Evolutionary conservation across 2,329 filamentous ascomycete genomes (phyloP), one percentile per base, ranked within the genome.

Genomic region (Diaporthe batatas): DNA sequence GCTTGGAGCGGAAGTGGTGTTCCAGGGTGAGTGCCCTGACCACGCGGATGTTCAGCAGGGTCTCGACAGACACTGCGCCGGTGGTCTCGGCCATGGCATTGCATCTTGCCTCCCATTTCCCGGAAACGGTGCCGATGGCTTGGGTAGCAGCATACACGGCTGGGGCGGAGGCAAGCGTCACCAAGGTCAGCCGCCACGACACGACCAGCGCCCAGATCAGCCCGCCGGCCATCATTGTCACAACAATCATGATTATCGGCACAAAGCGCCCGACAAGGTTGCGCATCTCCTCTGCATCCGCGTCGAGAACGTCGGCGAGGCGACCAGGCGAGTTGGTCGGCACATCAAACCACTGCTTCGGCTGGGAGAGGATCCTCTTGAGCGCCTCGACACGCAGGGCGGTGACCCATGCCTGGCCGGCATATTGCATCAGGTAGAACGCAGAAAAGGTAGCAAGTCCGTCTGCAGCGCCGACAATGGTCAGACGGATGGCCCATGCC

Each of bases 241-340:
- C 79, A 4, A 93, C 91, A 12, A 92, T 89, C 18, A 95, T 85
- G 0, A 92, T 81, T 69, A 93, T 90, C 1, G 93, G 92, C 0
- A 92, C 86, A 78, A 98, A 97, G 1, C 93, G 89, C 2, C 93
- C 93, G 0, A 97, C 86, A 0, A 98, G 84, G 76, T 94, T 95
- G 11, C 93, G 89, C 89, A 96, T 95, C 79, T 98, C 94, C 79
- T 98, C 95, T 0, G 92, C 93, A 77, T 94, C 93, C 21, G 92
- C 89, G 77, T 97, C 94, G 0, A 98, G 87, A 57, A 89, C 92
- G 74, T 94, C 91, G 0, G 87, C 90, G 54, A 98, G 86, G 2
- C 87, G 86, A 0, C 86, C 85, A 0, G 92, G 84, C 0, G 88
- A 89, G 80, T 96, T 93, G 44, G 86, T 85, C 2, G 92, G 86